These are phyloP conservation scores for Dryas octopetala DNA, from an alignment of 306 rosid species.

Conservation along the genomic window DNA sequence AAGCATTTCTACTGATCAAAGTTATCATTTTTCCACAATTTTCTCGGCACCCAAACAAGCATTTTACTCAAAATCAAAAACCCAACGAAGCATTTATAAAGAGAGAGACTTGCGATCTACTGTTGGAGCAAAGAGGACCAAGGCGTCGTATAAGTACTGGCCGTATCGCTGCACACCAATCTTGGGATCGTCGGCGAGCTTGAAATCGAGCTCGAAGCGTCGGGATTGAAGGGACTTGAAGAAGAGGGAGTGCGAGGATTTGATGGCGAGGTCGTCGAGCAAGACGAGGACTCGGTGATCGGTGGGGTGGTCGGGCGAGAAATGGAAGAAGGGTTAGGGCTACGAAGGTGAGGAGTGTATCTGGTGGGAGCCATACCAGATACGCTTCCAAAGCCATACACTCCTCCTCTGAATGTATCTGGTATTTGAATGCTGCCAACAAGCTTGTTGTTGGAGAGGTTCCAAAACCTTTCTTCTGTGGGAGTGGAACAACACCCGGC, in stretches of 20 bases:
- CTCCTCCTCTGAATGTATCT: too few species aligned
- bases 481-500: too few species aligned
- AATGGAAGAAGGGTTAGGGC: slow-evolving; percentile 58
- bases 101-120: slow-evolving; percentile 57
- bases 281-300: slow-evolving; percentile 78
- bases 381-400: too few species aligned
- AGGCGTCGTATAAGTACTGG: slow-evolving; percentile 78
- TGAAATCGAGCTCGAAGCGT: slow-evolving; percentile 87
- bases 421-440: too few species aligned
- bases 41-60: neutral
- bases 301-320: slow-evolving; percentile 61
- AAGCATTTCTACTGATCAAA: slow-evolving; percentile 2
- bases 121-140: slow-evolving; percentile 78
- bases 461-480: too few species aligned
- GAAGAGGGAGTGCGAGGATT: slow-evolving; percentile 83
- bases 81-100: neutral
- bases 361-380: too few species aligned
- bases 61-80: neutral
- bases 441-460: too few species aligned
- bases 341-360: slow-evolving; percentile 46
- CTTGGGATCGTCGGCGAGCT: slow-evolving; percentile 90
- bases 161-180: slow-evolving; percentile 78
- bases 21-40: neutral
- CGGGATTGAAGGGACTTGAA: slow-evolving; percentile 84
- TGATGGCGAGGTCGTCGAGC: slow-evolving; percentile 81